A percentile compares a stretch with the other conserved stretches of the same genome.
phyloP scores from a whole-genome alignment of 2,329 filamentous ascomycete genomes.

The Colletotrichum agaves region DNA sequence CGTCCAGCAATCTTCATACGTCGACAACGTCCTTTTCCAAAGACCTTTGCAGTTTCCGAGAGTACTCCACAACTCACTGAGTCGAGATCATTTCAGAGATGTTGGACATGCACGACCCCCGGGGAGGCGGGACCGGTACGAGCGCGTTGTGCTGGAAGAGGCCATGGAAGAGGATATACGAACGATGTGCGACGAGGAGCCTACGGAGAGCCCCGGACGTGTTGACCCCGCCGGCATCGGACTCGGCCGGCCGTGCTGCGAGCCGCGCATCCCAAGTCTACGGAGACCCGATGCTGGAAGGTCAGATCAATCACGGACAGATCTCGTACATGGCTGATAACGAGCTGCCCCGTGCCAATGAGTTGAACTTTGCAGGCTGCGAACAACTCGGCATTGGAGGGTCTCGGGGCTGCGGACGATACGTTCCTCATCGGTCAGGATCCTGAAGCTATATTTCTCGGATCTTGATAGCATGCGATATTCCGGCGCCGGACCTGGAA shows the following conservation, averaged over 20 bases:
- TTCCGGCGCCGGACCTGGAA: not conserved
- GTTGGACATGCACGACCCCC: not conserved
- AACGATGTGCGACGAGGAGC: not conserved
- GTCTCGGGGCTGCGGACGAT: not conserved
- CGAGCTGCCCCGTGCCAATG: constrained; percentile 7
- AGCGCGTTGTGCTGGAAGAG: not conserved
- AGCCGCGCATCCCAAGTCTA: constrained; percentile 7
- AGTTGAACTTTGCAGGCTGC: not conserved
- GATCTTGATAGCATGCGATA: constrained; percentile 6
- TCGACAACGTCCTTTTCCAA: constrained; percentile 35
- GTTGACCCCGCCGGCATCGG: no score
- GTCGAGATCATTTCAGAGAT: not conserved
- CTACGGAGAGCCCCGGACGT: no score
- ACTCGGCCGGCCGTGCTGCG: no score
- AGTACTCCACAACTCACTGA: constrained; percentile 7
- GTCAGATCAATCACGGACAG: not conserved
- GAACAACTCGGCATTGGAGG: not conserved
- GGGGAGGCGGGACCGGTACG: not conserved
- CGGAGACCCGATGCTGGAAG: not conserved
- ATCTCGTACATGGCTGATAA: not conserved
- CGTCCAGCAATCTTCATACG: constrained; percentile 41
- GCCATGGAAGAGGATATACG: constrained; percentile 24
- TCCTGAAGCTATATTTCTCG: not conserved
- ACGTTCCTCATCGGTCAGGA: not conserved
- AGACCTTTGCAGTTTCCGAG: constrained; percentile 18